Base-by-base conservation (phyloP, 371 early-diverging fungal species). In the Dentiscutata heterogama region DNA sequence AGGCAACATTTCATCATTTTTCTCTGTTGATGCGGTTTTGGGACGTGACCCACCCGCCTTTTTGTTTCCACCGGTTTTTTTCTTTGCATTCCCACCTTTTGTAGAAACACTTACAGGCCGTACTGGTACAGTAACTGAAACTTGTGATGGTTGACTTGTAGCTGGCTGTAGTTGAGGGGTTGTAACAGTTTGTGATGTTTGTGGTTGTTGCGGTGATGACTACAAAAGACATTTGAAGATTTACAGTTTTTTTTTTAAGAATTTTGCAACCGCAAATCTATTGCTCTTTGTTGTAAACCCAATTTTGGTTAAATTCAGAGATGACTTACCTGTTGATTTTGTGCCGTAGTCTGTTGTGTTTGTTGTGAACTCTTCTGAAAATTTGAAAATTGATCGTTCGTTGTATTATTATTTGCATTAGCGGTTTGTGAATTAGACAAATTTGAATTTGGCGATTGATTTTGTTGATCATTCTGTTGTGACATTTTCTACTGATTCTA, bases 1-100 rank as follows among this genome's bases (percentile, higher is more conserved):
- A 70, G 70, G 42, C 22, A 70, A 70, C 25, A 35, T 67, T 18
- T 67, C 70, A 18, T 70, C 70, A 46, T 42, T 70, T 70, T 70
- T 70, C 42, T 70, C 70, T 0, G 42, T n/a, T 22, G 70, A 11
- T 50, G 22, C 11, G 13, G 46, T 2, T 70, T 70, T 70, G 16
- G 70, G n/a, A 42, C 70, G 70, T n/a, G 42, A 22, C 22, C 70
- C 70, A 4, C 42, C 46, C 35, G 42, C 22, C 14, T 16, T 42
- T 42, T 70, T 70, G 22, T 46, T 70, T 22, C 20, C 10, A 18
- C 42, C 46, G 22, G 25, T 14, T n/a, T 14, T 50, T 70, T 18
- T 70, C 22, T 70, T 70, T 42, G 35, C 46, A n/a, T 20, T 5
- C 18, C 22, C 46, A 4, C 70, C 70, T 46, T 42, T 70, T 22